Percentiles rank a stretch among this genome's conserved stretches.
phyloP scores from a whole-genome alignment of 1,284 basidiomycete genomes.

The Pascua sp. region DNA sequence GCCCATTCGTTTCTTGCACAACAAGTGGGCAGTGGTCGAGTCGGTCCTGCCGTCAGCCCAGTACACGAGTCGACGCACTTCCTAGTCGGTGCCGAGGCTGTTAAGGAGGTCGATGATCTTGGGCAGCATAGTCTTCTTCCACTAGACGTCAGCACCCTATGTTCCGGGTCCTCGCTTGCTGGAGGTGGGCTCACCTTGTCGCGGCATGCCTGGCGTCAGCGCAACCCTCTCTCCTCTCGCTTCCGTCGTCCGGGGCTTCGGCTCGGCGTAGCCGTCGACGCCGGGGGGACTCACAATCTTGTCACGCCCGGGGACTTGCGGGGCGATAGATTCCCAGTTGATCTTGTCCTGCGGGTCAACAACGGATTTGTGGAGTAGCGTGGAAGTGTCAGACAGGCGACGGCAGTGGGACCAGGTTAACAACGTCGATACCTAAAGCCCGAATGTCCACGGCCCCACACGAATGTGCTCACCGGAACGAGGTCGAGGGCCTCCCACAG shows the following conservation, averaged over 20 bases:
- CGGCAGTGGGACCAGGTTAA: too few species aligned
- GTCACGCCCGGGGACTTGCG: conserved; percentile 20
- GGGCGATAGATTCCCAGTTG: conserved; percentile 1
- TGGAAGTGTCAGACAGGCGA: too few species aligned
- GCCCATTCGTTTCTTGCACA: too few species aligned
- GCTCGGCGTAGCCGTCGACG: background rate
- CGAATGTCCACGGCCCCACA: too few species aligned
- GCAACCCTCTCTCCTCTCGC: too few species aligned
- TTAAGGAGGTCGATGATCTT: conserved; percentile 23
- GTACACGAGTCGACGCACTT: too few species aligned
- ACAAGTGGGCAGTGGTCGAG: too few species aligned
- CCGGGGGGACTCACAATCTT: conserved; percentile 20
- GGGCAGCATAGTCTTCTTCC: conserved; percentile 16
- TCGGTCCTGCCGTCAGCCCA: too few species aligned
- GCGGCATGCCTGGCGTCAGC: conserved; percentile 19
- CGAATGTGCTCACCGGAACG: background rate
- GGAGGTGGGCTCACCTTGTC: conserved; percentile 19
- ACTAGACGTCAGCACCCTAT: too few species aligned
- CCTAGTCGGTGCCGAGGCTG: conserved; percentile 12
- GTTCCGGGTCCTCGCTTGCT: too few species aligned
- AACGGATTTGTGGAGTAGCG: background rate
- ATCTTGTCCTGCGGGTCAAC: conserved; percentile 4
- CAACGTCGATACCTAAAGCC: too few species aligned
- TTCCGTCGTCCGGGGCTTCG: background rate
- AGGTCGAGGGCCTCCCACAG: conserved; percentile 9